Percentiles rank a stretch among this genome's conserved stretches.
Evolutionary conservation across 257 asterid genomes (phyloP).

Genomic region (Jacaranda copaia): DNA sequence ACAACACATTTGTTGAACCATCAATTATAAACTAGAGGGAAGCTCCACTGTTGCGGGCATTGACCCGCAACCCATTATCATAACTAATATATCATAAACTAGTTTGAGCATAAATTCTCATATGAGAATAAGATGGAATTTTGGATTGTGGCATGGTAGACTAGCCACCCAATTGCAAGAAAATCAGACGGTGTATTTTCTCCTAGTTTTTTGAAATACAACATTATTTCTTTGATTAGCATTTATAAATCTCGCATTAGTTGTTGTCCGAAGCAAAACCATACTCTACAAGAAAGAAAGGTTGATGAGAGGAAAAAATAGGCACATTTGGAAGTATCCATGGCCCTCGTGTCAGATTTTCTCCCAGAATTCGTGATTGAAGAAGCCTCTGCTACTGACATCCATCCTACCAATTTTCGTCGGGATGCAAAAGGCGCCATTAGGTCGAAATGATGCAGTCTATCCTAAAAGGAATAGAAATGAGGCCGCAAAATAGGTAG

Average conservation of each 20-base stretch:
- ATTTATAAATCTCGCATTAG: constrained; percentile 1
- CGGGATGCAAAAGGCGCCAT: too few species aligned
- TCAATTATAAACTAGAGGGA: too few species aligned
- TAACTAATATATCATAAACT: too few species aligned
- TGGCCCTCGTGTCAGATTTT: not conserved
- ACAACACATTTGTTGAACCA: too few species aligned
- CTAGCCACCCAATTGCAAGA: not conserved
- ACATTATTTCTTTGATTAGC: not conserved
- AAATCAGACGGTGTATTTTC: not conserved
- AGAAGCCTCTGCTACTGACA: not conserved
- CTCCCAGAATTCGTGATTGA: too few species aligned
- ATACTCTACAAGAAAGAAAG: not conserved
- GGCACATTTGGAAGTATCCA: not conserved
- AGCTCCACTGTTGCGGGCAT: too few species aligned
- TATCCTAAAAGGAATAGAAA: not conserved
- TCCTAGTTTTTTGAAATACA: not conserved
- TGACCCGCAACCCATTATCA: too few species aligned
- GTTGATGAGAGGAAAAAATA: not conserved
- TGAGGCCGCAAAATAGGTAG: not conserved
- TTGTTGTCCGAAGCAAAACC: not conserved
- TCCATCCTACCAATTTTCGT: not conserved
- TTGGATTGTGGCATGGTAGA: constrained; percentile 4
- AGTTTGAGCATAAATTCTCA: too few species aligned
- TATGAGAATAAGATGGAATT: not conserved
- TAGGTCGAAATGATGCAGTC: too few species aligned